These are phyloP conservation scores for Endothia cerciana DNA, from an alignment of 2,329 filamentous ascomycete genomes.

Conservation along the genomic window DNA sequence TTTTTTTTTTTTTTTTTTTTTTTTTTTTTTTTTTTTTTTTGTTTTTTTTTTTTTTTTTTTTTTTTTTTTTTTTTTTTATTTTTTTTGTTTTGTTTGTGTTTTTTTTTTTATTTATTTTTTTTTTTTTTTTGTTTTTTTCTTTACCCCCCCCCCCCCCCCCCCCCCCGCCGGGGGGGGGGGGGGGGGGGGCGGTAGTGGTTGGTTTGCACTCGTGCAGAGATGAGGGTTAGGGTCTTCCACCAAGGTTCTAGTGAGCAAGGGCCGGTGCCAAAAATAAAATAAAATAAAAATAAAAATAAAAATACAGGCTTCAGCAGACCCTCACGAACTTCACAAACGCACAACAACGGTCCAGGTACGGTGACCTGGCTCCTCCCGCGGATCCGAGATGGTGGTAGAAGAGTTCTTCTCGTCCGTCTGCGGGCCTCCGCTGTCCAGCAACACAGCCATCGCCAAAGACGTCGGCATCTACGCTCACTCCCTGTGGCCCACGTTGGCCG, in stretches of 20 bases:
- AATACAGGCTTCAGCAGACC: background rate
- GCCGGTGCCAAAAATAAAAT: no score
- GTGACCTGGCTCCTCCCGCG: background rate
- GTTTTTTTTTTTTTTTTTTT: no score
- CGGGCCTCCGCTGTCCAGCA: constrained; percentile 61
- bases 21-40: no score
- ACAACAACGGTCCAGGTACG: background rate
- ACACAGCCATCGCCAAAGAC: constrained; percentile 72
- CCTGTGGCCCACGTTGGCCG: constrained; percentile 75
- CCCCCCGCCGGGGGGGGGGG: no score
- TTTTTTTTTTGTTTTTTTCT: no score
- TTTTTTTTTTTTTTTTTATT: no score
- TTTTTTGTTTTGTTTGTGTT: no score
- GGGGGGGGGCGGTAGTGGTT: no score
- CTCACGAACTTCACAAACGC: background rate
- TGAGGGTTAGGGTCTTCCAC: background rate
- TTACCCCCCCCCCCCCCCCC: no score
- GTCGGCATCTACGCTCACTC: constrained; percentile 86
- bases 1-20: no score
- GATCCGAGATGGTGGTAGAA: constrained; percentile 58
- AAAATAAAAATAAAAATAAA: background rate
- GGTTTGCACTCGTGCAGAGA: background rate
- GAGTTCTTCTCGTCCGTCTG: constrained; percentile 62
- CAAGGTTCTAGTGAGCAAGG: background rate
- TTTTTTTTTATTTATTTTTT: no score